phyloP scores from a whole-genome alignment of 805 yeast species.

The Schizosaccharomyces lindneri region DNA sequence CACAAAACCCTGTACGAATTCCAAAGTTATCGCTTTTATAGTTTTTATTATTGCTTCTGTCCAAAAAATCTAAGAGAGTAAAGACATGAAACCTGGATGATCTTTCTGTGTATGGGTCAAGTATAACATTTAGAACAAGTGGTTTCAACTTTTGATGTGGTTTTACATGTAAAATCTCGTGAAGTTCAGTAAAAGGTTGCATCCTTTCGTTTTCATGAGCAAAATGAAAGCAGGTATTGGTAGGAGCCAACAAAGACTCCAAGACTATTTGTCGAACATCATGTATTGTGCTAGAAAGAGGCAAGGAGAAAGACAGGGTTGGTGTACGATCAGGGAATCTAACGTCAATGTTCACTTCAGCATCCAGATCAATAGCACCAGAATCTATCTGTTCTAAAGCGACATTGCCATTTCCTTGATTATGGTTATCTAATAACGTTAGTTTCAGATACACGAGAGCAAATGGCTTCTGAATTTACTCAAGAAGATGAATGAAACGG shows the following conservation, averaged over 20 bases:
- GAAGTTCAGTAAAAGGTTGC: conserved; percentile 13
- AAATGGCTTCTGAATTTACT: no score
- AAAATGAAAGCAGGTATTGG: conserved; percentile 35
- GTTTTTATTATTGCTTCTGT: not conserved
- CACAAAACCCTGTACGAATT: conserved; percentile 5
- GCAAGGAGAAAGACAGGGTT: not conserved
- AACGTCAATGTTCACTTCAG: not conserved
- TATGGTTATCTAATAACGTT: no score
- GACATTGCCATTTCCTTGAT: no score
- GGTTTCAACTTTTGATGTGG: conserved; percentile 6
- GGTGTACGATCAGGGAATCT: not conserved
- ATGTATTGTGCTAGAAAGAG: conserved; percentile 18
- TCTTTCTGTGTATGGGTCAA: conserved; percentile 34
- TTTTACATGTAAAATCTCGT: conserved; percentile 14
- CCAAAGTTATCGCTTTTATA: not conserved
- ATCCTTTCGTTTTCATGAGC: conserved; percentile 16
- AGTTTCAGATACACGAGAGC: no score
- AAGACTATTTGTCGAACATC: conserved; percentile 35
- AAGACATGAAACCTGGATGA: conserved; percentile 36
- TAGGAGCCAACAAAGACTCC: conserved; percentile 31
- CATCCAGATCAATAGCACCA: not conserved
- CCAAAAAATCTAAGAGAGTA: conserved; percentile 27
- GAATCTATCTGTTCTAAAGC: no score
- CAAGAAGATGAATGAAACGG: no score
- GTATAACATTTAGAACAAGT: conserved; percentile 23